phyloP scores from a whole-genome alignment of 2,329 filamentous ascomycete genomes.

The Calonectria multiphialidica region DNA sequence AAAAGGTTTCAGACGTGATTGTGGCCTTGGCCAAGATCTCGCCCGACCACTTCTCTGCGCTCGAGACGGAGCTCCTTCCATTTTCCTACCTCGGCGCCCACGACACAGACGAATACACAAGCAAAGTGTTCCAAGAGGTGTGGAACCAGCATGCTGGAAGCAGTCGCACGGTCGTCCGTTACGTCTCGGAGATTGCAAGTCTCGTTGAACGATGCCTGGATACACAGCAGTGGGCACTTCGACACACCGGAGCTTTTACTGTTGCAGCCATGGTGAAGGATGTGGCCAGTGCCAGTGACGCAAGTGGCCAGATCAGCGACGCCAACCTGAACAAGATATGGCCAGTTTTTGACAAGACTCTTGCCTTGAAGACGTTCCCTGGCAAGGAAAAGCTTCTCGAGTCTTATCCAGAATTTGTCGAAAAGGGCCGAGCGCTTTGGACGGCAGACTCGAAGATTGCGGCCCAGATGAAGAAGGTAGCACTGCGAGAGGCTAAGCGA shows the following conservation, averaged over 20 bases:
- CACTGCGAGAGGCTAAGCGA: conserved; percentile 87
- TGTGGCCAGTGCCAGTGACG: conserved; percentile 69
- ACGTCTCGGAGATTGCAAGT: conserved; percentile 83
- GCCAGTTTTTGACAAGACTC: conserved; percentile 84
- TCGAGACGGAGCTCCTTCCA: conserved; percentile 82
- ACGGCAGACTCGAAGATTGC: conserved; percentile 64
- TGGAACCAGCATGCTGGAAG: conserved; percentile 95
- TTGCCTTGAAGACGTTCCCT: conserved; percentile 91
- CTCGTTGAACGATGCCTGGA: conserved; percentile 78
- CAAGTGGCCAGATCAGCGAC: conserved; percentile 69
- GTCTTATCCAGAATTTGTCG: conserved; percentile 83
- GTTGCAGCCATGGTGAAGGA: conserved; percentile 80
- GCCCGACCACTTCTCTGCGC: conserved; percentile 85
- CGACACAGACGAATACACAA: conserved; percentile 84
- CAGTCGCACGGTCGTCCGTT: conserved; percentile 82
- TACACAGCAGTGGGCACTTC: conserved; percentile 88
- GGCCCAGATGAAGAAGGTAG: conserved; percentile 82
- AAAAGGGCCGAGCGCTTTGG: conserved; percentile 72
- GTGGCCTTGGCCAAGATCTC: conserved; percentile 87
- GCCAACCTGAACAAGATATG: conserved; percentile 76
- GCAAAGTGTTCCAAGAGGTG: conserved; percentile 83
- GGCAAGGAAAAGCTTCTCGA: conserved; percentile 89
- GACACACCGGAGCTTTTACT: conserved; percentile 87
- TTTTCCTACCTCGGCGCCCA: conserved; percentile 91
- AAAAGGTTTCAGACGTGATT: conserved; percentile 86